These are phyloP conservation scores for Ensete glaucum DNA, from an alignment of 176 grass and related monocot genomes.

Conservation along the genomic window DNA sequence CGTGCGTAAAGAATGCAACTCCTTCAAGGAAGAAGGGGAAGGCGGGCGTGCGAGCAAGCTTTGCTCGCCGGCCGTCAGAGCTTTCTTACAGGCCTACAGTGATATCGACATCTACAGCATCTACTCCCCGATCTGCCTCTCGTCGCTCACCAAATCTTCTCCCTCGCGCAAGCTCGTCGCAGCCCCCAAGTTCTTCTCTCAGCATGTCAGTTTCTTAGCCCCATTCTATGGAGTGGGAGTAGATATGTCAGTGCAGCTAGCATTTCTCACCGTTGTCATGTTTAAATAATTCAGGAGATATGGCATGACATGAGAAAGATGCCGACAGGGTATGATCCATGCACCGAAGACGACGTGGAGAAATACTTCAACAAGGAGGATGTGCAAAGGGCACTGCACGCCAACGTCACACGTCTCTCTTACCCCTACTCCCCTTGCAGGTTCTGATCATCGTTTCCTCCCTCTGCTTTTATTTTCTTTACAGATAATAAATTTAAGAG, in stretches of 20 bases:
- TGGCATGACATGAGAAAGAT: conserved; percentile 45
- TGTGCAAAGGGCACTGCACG: conserved; percentile 76
- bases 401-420: conserved; percentile 50
- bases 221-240: neutral
- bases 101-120: conserved; percentile 99
- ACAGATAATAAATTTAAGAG: neutral
- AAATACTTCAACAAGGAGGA: conserved; percentile 65
- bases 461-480: neutral
- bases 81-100: conserved; percentile 63
- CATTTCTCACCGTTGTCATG: neutral
- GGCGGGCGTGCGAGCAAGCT: conserved; percentile 49
- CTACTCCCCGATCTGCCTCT: conserved; percentile 68
- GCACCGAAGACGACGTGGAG: conserved; percentile 75
- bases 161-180: conserved; percentile 33
- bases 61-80: conserved; percentile 61
- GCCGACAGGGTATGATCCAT: conserved; percentile 87
- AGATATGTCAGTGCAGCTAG: neutral
- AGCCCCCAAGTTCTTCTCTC: conserved; percentile 61
- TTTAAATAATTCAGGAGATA: conserved; percentile 29
- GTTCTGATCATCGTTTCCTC: conserved; percentile 18
- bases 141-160: conserved; percentile 14
- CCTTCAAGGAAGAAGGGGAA: conserved; percentile 67
- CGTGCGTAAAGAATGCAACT: conserved; percentile 78
- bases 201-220: conserved; percentile 30
- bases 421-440: conserved; percentile 86